Percentiles rank a stretch among this genome's conserved stretches.
These are phyloP conservation scores for Dactylorhiza incarnata DNA, from an alignment of 106 monocot genomes.

Conservation along the genomic window DNA sequence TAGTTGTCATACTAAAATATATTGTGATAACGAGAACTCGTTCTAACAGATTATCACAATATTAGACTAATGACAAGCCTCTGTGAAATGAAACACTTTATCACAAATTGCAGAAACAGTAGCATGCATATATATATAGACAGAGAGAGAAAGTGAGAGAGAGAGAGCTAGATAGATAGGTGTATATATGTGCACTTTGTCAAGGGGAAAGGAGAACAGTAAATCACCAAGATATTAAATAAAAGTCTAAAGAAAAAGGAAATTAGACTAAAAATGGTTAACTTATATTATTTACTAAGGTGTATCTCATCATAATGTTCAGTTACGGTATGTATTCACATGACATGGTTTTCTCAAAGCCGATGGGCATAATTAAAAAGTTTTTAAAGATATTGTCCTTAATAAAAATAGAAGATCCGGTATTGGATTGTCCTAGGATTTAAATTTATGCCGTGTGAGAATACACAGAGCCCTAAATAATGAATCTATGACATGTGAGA, in stretches of 20 bases:
- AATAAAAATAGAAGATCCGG: too few species aligned
- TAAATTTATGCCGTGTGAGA: too few species aligned
- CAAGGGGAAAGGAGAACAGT: background rate
- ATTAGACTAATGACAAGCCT: background rate
- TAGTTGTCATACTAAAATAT: background rate
- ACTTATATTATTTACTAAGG: background rate
- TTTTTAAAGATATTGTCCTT: too few species aligned
- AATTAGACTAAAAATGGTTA: background rate
- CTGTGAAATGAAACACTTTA: background rate
- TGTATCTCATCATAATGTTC: background rate
- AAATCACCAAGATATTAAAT: background rate
- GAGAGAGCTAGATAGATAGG: too few species aligned
- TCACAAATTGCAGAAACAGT: background rate
- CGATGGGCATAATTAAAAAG: too few species aligned
- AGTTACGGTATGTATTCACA: background rate
- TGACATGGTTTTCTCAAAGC: too few species aligned
- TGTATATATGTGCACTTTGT: background rate
- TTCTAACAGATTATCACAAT: background rate
- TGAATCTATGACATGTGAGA: too few species aligned
- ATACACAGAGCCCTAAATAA: too few species aligned
- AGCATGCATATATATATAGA: background rate
- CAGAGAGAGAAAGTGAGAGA: background rate
- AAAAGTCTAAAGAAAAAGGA: background rate
- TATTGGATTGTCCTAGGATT: too few species aligned
- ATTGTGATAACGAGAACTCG: background rate